Evolutionary conservation across 2,329 filamentous ascomycete species (phyloP).

Genomic region (Tricladium varicosporioides): DNA sequence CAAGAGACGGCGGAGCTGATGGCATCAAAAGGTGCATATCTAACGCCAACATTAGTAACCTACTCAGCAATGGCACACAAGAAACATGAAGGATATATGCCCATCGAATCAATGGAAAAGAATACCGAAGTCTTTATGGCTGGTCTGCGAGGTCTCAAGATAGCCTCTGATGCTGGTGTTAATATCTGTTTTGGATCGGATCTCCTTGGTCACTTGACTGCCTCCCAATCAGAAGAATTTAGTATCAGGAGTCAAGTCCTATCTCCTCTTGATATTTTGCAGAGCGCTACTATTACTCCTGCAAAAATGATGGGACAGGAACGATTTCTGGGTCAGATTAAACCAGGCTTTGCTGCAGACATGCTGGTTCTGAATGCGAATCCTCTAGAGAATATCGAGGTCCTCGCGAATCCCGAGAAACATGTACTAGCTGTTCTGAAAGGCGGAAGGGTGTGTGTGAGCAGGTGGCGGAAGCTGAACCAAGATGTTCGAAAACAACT

Average conservation of each 20-base stretch:
- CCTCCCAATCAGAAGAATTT: conserved; percentile 51
- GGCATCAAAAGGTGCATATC: conserved; percentile 45
- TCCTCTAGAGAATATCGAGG: conserved; percentile 52
- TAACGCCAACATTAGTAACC: conserved; percentile 54
- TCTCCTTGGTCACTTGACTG: conserved; percentile 48
- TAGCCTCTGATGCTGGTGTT: conserved; percentile 51
- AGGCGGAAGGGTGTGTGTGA: conserved; percentile 45
- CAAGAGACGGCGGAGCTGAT: conserved; percentile 51
- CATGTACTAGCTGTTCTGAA: conserved; percentile 52
- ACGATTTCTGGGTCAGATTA: conserved; percentile 47
- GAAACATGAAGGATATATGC: conserved; percentile 43
- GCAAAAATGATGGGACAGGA: conserved; percentile 48
- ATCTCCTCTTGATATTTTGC: conserved; percentile 43
- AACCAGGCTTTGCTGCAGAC: conserved; percentile 50
- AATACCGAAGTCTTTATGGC: conserved; percentile 47
- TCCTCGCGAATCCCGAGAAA: conserved; percentile 46
- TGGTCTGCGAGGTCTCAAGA: conserved; percentile 45
- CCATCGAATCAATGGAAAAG: conserved; percentile 45
- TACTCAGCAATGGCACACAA: conserved; percentile 48
- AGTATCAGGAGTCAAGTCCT: conserved; percentile 43
- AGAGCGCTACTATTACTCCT: conserved; percentile 51
- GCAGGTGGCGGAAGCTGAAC: conserved; percentile 18
- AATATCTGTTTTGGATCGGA: conserved; percentile 56
- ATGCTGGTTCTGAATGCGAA: conserved; percentile 50
- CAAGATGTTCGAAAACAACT: not conserved